Evolutionary conservation across 768 basidiomycete species (phyloP).

Genomic region (Suillus clintonianus): DNA sequence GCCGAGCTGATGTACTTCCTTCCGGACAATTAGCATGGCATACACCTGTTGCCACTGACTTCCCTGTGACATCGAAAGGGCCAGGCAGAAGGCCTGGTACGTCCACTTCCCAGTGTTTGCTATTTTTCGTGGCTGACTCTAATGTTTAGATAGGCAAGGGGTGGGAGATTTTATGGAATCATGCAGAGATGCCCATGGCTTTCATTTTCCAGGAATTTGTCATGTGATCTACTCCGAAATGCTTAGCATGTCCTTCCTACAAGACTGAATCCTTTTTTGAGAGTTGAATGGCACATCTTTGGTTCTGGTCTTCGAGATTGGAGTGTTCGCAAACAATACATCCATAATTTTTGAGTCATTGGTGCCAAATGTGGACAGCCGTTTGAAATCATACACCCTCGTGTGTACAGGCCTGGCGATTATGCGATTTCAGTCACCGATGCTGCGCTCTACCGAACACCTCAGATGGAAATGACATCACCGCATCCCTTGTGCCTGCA

Average conservation of each 20-base stretch:
- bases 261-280: constrained; percentile 57
- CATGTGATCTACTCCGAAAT: constrained; percentile 58
- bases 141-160: constrained; percentile 56
- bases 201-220: constrained; percentile 54
- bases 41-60: constrained; percentile 63
- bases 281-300: neutral
- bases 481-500: neutral
- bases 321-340: neutral
- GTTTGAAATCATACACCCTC: neutral
- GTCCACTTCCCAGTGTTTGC: constrained; percentile 7
- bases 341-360: neutral
- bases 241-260: constrained; percentile 61
- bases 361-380: neutral
- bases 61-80: constrained; percentile 65
- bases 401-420: neutral
- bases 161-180: constrained; percentile 21
- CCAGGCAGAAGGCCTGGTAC: neutral
- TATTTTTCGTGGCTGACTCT: constrained; percentile 14
- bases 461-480: neutral
- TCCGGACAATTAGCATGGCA: constrained; percentile 62
- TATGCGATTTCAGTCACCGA: neutral
- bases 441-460: neutral
- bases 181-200: neutral
- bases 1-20: constrained; percentile 54
- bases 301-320: neutral